Base-by-base conservation (phyloP, 192 early-diverging fungal species). In the Dissophora globulifera region DNA sequence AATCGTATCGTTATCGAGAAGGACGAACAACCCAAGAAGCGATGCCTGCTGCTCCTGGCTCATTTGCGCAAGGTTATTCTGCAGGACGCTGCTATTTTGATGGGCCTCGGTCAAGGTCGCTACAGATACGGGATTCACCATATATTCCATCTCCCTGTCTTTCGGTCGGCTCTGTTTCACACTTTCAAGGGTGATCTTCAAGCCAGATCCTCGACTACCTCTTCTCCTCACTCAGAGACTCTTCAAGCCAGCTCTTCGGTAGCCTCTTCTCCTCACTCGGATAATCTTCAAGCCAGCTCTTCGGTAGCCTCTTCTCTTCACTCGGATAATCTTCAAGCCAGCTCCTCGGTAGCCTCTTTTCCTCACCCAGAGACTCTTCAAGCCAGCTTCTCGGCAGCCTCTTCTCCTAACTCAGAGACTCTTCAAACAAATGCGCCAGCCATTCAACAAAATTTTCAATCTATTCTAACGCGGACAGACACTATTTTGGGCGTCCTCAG, bases 41-140 rank as follows among this genome's bases (percentile, higher is more conserved):
- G 25, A 13, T 40, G 50, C 13, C 23, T 62, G 25, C 7, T 42
- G 3, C 40, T 64, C 2, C 42, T 64, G 9, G 40, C 29, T 20
- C 41, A 53, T 3, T 29, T 64, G n/a, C 62, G 62, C 23, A 54
- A 64, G 41, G 62, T 64, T 0, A 53, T 64, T 33, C 25, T 64
- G 15, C 62, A 64, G 41, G 62, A 64, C 29, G 41, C 42, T 45
- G 62, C 33, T 0, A 42, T 23, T 19, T 27, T 64, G 25, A 31
- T 54, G 38, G 32, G 38, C 11, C 22, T 38, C 23, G 19, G 12
- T 3, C 22, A 35, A 11, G 59, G 50, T 22, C 59, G 47, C 15
- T 1, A 1, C 7, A 2, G 23, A 1, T 61, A 61, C 22, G 19
- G 16, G 46, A 2, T 50, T 1, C 48, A 52, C 27, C 19, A 45